Percentiles rank a stretch among this genome's conserved stretches.
Evolutionary conservation across 2,329 filamentous ascomycete species (phyloP).

Genomic region (Fusarium mundagurra): DNA sequence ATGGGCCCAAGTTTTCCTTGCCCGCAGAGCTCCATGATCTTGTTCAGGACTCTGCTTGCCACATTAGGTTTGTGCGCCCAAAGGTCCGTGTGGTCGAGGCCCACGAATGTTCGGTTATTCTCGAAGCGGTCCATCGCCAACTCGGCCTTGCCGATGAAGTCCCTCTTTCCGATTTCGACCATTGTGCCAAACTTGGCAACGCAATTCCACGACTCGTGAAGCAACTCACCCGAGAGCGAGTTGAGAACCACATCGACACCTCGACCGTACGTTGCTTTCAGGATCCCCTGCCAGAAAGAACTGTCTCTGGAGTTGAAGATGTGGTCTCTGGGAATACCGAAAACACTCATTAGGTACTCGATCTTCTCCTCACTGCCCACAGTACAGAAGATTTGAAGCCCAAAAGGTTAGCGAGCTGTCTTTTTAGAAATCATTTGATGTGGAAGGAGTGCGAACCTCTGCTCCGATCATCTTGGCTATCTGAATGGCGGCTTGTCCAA

Average conservation of each 20-base stretch:
- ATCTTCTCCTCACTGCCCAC: constrained; percentile 51
- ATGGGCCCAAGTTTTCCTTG: constrained; percentile 36
- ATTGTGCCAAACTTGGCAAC: not conserved
- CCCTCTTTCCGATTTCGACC: not conserved
- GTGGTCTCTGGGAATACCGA: constrained; percentile 44
- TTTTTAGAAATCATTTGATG: not conserved
- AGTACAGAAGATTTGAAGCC: constrained; percentile 36
- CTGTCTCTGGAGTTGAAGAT: constrained; percentile 49
- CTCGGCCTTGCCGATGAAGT: not conserved
- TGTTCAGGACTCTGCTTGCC: not conserved
- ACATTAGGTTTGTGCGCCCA: constrained; percentile 5
- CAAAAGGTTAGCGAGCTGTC: not conserved
- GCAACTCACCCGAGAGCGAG: constrained; percentile 52
- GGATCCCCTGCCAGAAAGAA: constrained; percentile 45
- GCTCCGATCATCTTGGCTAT: constrained; percentile 45
- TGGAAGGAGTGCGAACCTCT: constrained; percentile 46
- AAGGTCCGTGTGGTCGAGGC: constrained; percentile 47
- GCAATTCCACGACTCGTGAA: constrained; percentile 25
- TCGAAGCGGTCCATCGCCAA: constrained; percentile 56
- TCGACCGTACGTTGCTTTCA: constrained; percentile 38
- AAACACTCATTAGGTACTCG: constrained; percentile 44
- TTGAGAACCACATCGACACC: constrained; percentile 54
- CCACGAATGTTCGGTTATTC: constrained; percentile 44
- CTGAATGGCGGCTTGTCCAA: constrained; percentile 48
- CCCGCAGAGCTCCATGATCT: constrained; percentile 5